phyloP scores from a whole-genome alignment of 768 basidiomycete species.

The Rhodotorula graminis region DNA sequence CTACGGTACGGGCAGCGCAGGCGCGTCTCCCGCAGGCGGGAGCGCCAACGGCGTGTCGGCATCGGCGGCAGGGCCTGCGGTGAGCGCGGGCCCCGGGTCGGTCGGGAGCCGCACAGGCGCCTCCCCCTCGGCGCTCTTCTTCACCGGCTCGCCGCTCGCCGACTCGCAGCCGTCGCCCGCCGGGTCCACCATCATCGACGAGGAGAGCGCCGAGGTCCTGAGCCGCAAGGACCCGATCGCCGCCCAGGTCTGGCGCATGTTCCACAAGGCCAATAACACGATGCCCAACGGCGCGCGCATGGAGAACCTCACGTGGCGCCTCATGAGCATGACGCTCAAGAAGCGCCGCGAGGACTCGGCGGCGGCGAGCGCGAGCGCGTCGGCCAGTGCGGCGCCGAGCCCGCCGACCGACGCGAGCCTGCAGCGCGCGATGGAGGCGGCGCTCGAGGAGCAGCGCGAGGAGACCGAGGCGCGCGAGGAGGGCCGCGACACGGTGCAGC shows the following conservation, averaged over 20 bases:
- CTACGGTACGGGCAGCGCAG: not conserved
- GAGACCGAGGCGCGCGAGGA: slow-evolving; percentile 19
- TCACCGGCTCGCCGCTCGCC: not conserved
- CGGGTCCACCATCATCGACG: slow-evolving; percentile 33
- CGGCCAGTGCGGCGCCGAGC: not conserved
- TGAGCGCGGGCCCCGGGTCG: not conserved
- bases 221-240: slow-evolving; percentile 74
- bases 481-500: slow-evolving; percentile 22
- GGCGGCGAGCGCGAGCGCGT: not conserved
- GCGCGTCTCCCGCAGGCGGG: not conserved
- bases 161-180: slow-evolving; percentile 12
- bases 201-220: slow-evolving; percentile 30
- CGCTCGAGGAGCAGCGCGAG: slow-evolving; percentile 20
- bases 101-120: not conserved
- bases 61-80: not conserved
- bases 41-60: not conserved
- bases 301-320: slow-evolving; percentile 97
- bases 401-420: slow-evolving; percentile 6
- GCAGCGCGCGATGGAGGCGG: slow-evolving; percentile 17
- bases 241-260: slow-evolving; percentile 96
- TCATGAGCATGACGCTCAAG: slow-evolving; percentile 93
- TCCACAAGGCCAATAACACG: slow-evolving; percentile 78
- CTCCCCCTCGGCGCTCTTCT: not conserved
- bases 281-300: slow-evolving; percentile 88
- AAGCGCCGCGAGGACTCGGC: slow-evolving; percentile 70